Base-by-base conservation (phyloP, 805 yeast genomes). In the Candida golubevii region DNA sequence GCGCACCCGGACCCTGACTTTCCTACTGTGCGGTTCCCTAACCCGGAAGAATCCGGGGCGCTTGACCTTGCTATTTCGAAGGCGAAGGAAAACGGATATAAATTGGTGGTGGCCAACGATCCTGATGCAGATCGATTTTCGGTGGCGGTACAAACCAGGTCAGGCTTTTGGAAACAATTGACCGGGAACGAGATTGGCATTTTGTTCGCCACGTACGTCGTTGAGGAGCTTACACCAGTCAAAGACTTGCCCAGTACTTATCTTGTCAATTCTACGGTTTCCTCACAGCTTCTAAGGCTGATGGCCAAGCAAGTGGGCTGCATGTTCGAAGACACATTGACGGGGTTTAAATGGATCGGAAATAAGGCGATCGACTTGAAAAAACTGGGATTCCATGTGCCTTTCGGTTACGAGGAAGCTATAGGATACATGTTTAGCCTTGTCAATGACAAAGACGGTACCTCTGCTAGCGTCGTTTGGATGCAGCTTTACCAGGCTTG, bases 341-440 rank as follows among this genome's bases (percentile, higher is more conserved):
- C 98, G 0, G 99, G 99, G 1, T 91, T 91, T 71, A 91, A 91
- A 66, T 91, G 99, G 99, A 83, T 91, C 32, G 99, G 98, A 4
- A 91, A 91, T 59, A 78, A 80, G 50, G 93, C 96, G 2, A 79
- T 84, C 31, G 85, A 82, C 7, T 67, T 87, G 39, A 88, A 85
- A 50, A 49, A 58, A 0, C 60, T 76, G 36, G 96, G 95, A 0
- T 79, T 58, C 55, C 50, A 42, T 4, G 96, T 90, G 1, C 95
- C 96, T 0, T 89, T 91, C 68, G 97, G 87, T 0, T 91, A 77
- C 60, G 99, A 91, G 63, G 99, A 91, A 60, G 98, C 98, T 2
- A 85, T 91, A 52, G 99, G 99, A 1, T 91, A 80, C 67, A 88
- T 91, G 97, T 88, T 89, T 57, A 66, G 79, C 15, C 74, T 79